A percentile compares a stretch with the other conserved stretches of the same genome.
Evolutionary conservation across 2,329 filamentous ascomycete genomes (phyloP).

Genomic region (Eutypa lata): DNA sequence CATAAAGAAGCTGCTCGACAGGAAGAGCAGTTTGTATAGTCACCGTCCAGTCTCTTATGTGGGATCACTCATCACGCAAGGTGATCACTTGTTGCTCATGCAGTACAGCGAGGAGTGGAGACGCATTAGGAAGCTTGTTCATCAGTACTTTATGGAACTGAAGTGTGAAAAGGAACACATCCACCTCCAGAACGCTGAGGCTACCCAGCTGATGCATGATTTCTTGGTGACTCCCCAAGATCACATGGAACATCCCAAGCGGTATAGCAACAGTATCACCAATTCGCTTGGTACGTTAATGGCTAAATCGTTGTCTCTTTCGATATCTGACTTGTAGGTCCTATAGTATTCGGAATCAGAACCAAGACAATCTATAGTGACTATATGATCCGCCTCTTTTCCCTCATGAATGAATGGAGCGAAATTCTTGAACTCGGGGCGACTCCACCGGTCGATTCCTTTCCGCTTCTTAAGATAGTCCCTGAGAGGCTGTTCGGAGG

Average conservation of each 20-base stretch:
- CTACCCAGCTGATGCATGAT: conserved; percentile 43
- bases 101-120: conserved; percentile 43
- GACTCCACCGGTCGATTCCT: conserved; percentile 46
- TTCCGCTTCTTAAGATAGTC: conserved; percentile 40
- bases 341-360: conserved; percentile 32
- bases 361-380: conserved; percentile 15
- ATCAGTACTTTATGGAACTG: conserved; percentile 42
- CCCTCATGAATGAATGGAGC: conserved; percentile 32
- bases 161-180: conserved; percentile 41
- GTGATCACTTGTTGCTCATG: conserved; percentile 42
- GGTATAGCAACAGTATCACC: conserved; percentile 46
- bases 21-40: conserved; percentile 39
- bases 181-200: conserved; percentile 43
- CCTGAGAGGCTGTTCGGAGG: conserved; percentile 38
- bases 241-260: conserved; percentile 43
- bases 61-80: conserved; percentile 38
- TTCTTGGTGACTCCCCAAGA: conserved; percentile 35
- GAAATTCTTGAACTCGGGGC: conserved; percentile 42
- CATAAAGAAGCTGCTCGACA: conserved; percentile 37
- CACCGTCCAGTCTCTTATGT: conserved; percentile 40
- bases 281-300: conserved; percentile 30
- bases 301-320: not conserved
- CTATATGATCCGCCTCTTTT: no score
- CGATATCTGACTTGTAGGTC: no score
- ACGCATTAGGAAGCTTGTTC: conserved; percentile 40